Evolutionary conservation across 208 protist genomes (phyloP), one percentile per base, ranked within the genome.

Genomic region (Trypanosoma platydactyli): DNA sequence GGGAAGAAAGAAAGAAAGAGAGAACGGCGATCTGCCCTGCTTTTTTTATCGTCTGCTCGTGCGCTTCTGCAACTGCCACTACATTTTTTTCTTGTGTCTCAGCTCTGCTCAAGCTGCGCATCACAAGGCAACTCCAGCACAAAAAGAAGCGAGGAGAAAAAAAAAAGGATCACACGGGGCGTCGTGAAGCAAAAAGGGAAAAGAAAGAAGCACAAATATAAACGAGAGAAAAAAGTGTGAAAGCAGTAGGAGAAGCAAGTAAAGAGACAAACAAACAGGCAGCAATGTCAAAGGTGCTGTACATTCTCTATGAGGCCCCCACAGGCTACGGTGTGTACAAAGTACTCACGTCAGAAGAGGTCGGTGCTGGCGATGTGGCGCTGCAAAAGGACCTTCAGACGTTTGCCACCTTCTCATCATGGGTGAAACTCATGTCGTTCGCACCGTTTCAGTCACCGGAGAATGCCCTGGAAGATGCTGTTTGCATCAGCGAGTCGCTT

Each of bases 381-480:
- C 76, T 97, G 41, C 98, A 99, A 84, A 91, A 93, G 58, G 78
- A 97, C 51, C 80, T 99, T 35, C 72, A 86, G 51, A 81, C 98
- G 61, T 97, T 99, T 64, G 72, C 59, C 35, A 91, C 84, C 33
- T 99, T 99, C 79, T 84, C 86, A 7, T 91, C 97, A 30, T 87
- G 98, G 61, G 82, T 98, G 50, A 98, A 98, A 73, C 83, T 99
- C 45, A 77, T 97, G 38, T 96, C 96, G 9, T 99, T 99, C 69
- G 59, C 90, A 6, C 98, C 98, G 16, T 99, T 99, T 71, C 80
- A 91, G 66, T 97, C 92, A 0, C 93, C 98, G 9, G 95, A 99
- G 76, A 91, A 98, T 55, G 98, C 98, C n/a, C 84, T 99, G 1
- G 98, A 99, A 76, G 98, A 99, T 65, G 97, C 98, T 61, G 98